These are phyloP conservation scores for Suillus subluteus DNA, from an alignment of 768 basidiomycete genomes.

Conservation along the genomic window DNA sequence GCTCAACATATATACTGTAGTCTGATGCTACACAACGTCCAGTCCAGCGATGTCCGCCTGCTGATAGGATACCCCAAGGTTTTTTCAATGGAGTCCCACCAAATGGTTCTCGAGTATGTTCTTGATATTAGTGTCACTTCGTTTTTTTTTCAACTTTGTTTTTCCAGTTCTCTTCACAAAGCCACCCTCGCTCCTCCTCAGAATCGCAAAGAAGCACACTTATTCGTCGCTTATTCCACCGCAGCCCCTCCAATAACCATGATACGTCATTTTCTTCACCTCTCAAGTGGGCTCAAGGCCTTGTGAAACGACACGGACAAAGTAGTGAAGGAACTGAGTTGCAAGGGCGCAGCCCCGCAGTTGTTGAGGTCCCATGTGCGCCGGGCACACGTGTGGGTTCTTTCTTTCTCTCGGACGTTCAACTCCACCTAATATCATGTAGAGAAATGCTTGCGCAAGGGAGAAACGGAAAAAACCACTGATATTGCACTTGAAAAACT, in stretches of 20 bases:
- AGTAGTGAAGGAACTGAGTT: background rate
- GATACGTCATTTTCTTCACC: background rate
- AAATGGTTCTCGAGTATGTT: no score
- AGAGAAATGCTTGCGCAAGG: background rate
- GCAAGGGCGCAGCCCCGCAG: background rate
- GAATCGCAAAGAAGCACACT: background rate
- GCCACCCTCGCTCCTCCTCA: background rate
- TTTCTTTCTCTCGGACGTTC: background rate
- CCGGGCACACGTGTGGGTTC: background rate
- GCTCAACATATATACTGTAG: no score
- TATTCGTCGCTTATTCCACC: background rate
- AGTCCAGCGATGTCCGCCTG: no score
- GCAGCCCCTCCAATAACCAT: background rate
- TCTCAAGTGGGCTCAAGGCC: background rate
- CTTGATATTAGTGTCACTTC: background rate
- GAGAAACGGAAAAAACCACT: background rate
- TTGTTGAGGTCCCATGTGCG: background rate
- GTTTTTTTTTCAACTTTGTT: background rate
- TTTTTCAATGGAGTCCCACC: no score
- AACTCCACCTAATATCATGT: background rate
- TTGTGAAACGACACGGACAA: background rate
- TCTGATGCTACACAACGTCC: no score
- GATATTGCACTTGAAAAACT: background rate
- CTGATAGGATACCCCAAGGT: no score
- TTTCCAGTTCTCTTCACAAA: background rate